A percentile compares a stretch with the other conserved stretches of the same genome.
Conservation (phyloP, 805 yeast genomes). For the Cyberlindnera lachancei region DNA sequence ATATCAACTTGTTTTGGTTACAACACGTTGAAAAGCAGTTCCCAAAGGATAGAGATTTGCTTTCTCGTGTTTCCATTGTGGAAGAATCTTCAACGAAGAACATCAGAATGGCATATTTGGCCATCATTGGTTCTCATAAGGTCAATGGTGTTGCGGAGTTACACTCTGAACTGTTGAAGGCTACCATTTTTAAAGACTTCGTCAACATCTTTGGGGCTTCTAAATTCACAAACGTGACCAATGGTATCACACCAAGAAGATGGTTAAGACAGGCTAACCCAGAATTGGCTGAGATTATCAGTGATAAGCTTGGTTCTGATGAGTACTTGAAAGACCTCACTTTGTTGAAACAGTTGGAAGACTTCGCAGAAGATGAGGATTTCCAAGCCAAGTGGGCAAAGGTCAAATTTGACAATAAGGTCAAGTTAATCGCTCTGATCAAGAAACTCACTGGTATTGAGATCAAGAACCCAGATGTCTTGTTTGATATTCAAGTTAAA, state of each 20-base stretch:
- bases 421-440: constrained; percentile 56
- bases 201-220: constrained; percentile 75
- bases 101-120: constrained; percentile 87
- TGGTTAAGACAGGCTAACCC: constrained; percentile 96
- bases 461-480: constrained; percentile 59
- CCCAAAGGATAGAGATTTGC: constrained; percentile 61
- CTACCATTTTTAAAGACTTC: constrained; percentile 86
- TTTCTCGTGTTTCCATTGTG: constrained; percentile 70
- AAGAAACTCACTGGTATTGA: constrained; percentile 48
- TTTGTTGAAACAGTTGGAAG: constrained; percentile 56
- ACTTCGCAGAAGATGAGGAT: constrained; percentile 56
- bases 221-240: constrained; percentile 86
- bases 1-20: constrained; percentile 72
- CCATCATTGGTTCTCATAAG: constrained; percentile 86
- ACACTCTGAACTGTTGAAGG: constrained; percentile 84
- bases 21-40: constrained; percentile 66
- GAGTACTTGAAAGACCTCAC: constrained; percentile 63
- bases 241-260: constrained; percentile 94
- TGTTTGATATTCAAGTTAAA: constrained; percentile 90
- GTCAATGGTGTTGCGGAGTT: constrained; percentile 95
- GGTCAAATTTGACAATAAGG: constrained; percentile 66
- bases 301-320: constrained; percentile 62
- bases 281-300: constrained; percentile 61
- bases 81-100: constrained; percentile 79
- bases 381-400: constrained; percentile 66